phyloP scores from a whole-genome alignment of 2,329 filamentous ascomycete species.

The Cryphonectria naterciae region DNA sequence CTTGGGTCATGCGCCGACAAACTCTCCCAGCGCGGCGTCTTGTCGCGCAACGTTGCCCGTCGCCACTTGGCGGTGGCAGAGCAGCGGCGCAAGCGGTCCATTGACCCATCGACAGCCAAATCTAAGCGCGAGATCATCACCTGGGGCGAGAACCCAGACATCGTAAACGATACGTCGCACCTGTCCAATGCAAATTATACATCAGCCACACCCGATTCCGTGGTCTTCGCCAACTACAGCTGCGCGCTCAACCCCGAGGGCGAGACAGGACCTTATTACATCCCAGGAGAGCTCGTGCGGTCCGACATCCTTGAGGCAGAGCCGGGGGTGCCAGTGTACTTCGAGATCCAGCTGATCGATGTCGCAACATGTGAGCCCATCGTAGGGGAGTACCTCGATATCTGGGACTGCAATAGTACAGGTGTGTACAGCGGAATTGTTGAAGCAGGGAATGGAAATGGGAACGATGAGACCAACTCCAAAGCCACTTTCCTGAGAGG shows the following conservation, averaged over 20 bases:
- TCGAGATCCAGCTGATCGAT: constrained; percentile 52
- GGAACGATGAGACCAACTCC: constrained; percentile 29
- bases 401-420: constrained; percentile 52
- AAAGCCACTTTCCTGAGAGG: constrained; percentile 52
- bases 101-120: too few species aligned
- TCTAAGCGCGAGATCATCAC: too few species aligned
- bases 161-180: too few species aligned
- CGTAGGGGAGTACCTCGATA: constrained; percentile 44
- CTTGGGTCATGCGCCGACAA: too few species aligned
- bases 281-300: constrained; percentile 47
- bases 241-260: constrained; percentile 39
- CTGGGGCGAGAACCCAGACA: too few species aligned
- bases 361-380: constrained; percentile 48
- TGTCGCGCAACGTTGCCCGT: too few species aligned
- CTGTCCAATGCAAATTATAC: too few species aligned
- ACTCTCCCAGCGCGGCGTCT: too few species aligned
- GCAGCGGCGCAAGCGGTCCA: too few species aligned
- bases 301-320: constrained; percentile 44
- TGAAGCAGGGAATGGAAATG: too few species aligned
- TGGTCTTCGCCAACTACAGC: constrained; percentile 11
- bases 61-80: too few species aligned
- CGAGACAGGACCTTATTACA: constrained; percentile 50
- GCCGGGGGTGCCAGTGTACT: constrained; percentile 46
- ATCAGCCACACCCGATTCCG: too few species aligned
- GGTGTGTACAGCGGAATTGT: constrained; percentile 47